A percentile compares a stretch with the other conserved stretches of the same genome.
phyloP scores from a whole-genome alignment of 768 basidiomycete genomes.

The Pleurotus giganteus region DNA sequence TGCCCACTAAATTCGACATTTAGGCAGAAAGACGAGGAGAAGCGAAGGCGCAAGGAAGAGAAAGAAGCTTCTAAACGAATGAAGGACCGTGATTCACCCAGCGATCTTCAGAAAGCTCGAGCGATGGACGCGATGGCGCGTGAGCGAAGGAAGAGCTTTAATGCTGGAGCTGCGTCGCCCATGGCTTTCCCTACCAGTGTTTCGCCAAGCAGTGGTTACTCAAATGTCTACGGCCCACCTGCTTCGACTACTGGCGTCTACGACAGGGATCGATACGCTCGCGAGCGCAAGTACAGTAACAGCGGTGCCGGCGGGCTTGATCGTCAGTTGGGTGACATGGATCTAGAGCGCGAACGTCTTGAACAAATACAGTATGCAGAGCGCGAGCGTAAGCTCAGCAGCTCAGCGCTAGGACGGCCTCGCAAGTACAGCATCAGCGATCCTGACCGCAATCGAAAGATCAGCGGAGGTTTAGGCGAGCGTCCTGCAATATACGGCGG shows the following conservation, averaged over 20 bases:
- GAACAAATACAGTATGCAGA: conserved; percentile 28
- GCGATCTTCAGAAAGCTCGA: conserved; percentile 54
- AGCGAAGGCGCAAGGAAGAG: conserved; percentile 43
- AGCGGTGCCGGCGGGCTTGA: conserved; percentile 25
- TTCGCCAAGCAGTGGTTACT: conserved; percentile 10
- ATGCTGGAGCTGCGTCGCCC: conserved; percentile 33
- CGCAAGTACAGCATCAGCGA: conserved; percentile 46
- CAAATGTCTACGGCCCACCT: conserved; percentile 11
- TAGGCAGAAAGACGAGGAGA: conserved; percentile 50
- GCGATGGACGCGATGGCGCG: conserved; percentile 47
- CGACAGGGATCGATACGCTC: conserved; percentile 15
- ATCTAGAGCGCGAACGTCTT: conserved; percentile 27
- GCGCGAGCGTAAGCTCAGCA: conserved; percentile 31
- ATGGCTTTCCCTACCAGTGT: conserved; percentile 28
- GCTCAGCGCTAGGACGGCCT: conserved; percentile 31
- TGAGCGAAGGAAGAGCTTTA: conserved; percentile 58
- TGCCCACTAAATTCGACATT: neutral
- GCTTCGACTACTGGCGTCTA: conserved; percentile 22
- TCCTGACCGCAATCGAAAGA: conserved; percentile 33
- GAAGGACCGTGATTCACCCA: conserved; percentile 55
- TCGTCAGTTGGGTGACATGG: conserved; percentile 17
- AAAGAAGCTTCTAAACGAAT: conserved; percentile 41
- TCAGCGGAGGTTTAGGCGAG: conserved; percentile 36
- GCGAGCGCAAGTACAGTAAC: conserved; percentile 32
- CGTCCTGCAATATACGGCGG: conserved; percentile 25